These are phyloP conservation scores for Gynandropsis gynandra DNA, from an alignment of 345 rosid genomes.

Conservation along the genomic window DNA sequence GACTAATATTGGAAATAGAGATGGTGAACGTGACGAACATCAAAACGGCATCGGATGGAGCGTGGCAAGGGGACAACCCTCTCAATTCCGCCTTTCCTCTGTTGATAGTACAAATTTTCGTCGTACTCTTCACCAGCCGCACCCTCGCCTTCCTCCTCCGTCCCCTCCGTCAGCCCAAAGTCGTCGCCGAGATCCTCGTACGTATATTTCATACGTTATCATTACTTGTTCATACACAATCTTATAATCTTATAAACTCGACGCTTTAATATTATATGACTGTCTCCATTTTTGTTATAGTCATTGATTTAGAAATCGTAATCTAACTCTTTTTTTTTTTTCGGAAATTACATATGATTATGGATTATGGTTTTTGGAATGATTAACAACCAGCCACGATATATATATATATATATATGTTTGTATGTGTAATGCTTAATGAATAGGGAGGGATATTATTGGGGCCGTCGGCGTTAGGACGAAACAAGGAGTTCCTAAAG, in stretches of 20 bases:
- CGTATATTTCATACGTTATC: too few species aligned
- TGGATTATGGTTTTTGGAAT: too few species aligned
- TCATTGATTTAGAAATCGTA: too few species aligned
- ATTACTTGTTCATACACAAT: too few species aligned
- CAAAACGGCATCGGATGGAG: conserved; percentile 54
- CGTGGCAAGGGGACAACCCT: conserved; percentile 70
- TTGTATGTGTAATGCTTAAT: not conserved
- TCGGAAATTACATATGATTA: too few species aligned
- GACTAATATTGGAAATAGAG: too few species aligned
- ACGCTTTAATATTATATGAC: too few species aligned
- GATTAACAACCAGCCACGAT: too few species aligned
- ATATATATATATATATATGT: too few species aligned
- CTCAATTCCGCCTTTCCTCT: conserved; percentile 62
- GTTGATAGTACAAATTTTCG: conserved; percentile 44
- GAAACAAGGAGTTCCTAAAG: conserved; percentile 34
- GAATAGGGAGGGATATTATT: conserved; percentile 48
- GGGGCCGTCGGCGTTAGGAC: conserved; percentile 53
- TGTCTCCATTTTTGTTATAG: too few species aligned
- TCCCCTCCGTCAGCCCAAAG: conserved; percentile 76
- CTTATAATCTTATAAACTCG: too few species aligned
- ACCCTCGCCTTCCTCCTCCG: conserved; percentile 51
- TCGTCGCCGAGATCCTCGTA: conserved; percentile 67
- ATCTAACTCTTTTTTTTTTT: too few species aligned
- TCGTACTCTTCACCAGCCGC: conserved; percentile 45
- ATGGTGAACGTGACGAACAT: conserved; percentile 40